These are phyloP conservation scores for Ceratocystis diversiconidia DNA, from an alignment of 2,329 filamentous ascomycete genomes.

Conservation along the genomic window DNA sequence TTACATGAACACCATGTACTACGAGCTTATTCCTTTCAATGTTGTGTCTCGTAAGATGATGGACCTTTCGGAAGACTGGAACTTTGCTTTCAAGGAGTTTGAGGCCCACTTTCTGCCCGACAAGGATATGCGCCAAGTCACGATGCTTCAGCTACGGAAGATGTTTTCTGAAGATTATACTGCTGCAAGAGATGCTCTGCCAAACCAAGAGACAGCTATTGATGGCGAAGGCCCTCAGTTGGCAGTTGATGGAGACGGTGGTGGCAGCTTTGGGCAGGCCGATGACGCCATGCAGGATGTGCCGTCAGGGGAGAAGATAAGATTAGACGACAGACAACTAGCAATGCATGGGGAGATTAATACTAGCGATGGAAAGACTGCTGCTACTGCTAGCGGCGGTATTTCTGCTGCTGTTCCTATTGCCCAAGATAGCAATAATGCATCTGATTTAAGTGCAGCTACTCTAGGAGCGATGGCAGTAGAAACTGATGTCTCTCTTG, in stretches of 20 bases:
- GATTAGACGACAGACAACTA: neutral
- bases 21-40: constrained; percentile 91
- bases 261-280: neutral
- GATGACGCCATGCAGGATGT: constrained; percentile 1
- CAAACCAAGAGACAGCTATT: constrained; percentile 43
- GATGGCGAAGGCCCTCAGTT: neutral
- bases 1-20: constrained; percentile 89
- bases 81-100: constrained; percentile 76
- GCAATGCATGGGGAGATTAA: neutral
- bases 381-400: neutral
- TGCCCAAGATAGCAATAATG: neutral
- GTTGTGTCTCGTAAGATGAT: constrained; percentile 77
- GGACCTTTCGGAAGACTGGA: constrained; percentile 88
- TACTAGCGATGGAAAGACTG: neutral
- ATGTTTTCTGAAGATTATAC: constrained; percentile 78
- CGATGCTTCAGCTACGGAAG: constrained; percentile 82
- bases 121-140: constrained; percentile 86
- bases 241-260: neutral
- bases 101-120: constrained; percentile 90
- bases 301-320: neutral
- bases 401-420: neutral
- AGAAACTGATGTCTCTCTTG: neutral
- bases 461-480: neutral
- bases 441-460: neutral
- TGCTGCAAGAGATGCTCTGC: constrained; percentile 62